phyloP scores from a whole-genome alignment of 2,329 filamentous ascomycete genomes.

The Alternaria hordeiaustralica region DNA sequence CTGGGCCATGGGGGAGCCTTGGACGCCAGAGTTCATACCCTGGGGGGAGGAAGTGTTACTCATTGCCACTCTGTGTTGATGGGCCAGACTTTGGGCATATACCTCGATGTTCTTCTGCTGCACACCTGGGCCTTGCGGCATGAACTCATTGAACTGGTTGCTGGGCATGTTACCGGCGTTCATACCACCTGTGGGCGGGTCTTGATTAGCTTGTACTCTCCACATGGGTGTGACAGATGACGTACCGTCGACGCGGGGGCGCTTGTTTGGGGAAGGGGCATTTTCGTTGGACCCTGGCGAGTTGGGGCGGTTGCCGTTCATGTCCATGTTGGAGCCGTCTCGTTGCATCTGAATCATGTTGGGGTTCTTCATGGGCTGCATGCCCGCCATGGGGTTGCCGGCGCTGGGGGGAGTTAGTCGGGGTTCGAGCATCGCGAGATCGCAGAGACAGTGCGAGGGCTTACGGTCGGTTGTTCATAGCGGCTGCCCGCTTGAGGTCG shows the following conservation, averaged over 20 bases:
- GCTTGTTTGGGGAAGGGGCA: slow-evolving; percentile 89
- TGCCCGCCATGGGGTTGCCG: slow-evolving; percentile 65
- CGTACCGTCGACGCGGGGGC: slow-evolving; percentile 78
- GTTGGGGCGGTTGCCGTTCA: slow-evolving; percentile 75
- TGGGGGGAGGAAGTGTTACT: slow-evolving; percentile 81
- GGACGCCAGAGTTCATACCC: slow-evolving; percentile 73
- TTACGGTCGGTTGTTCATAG: slow-evolving; percentile 79
- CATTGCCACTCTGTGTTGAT: slow-evolving; percentile 82
- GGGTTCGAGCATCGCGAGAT: background rate
- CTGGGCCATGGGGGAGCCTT: slow-evolving; percentile 83
- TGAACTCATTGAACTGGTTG: slow-evolving; percentile 74
- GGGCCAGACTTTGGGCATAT: slow-evolving; percentile 83
- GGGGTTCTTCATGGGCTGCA: slow-evolving; percentile 62
- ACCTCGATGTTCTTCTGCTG: slow-evolving; percentile 86
- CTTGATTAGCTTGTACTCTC: slow-evolving; percentile 57
- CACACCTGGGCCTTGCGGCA: slow-evolving; percentile 60
- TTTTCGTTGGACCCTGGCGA: slow-evolving; percentile 86
- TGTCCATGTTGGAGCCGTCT: slow-evolving; percentile 86
- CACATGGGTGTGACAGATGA: slow-evolving; percentile 59
- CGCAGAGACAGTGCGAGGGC: slow-evolving; percentile 37
- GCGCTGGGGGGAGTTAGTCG: slow-evolving; percentile 28
- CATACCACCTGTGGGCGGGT: slow-evolving; percentile 74
- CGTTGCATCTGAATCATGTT: slow-evolving; percentile 82
- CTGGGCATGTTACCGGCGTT: slow-evolving; percentile 75
- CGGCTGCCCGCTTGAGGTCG: slow-evolving; percentile 73